A percentile compares a stretch with the other conserved stretches of the same genome.
Evolutionary conservation across 2,329 filamentous ascomycete genomes (phyloP).

Genomic region (Aureobasidium sp.): DNA sequence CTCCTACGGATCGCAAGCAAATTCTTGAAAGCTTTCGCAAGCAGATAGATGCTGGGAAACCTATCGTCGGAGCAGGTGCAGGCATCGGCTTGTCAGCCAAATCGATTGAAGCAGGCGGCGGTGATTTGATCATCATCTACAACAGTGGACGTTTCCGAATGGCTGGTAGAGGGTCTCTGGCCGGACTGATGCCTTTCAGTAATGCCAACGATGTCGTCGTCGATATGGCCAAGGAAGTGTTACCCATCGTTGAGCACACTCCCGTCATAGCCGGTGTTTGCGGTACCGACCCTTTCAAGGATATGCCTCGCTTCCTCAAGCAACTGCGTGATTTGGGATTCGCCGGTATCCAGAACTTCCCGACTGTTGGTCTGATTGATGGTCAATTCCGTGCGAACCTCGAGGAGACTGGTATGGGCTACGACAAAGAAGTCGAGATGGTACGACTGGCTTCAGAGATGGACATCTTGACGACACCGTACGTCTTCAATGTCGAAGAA

Average conservation of each 20-base stretch:
- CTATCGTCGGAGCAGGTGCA: conserved; percentile 75
- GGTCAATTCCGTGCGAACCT: conserved; percentile 72
- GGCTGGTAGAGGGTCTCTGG: conserved; percentile 74
- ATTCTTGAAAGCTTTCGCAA: conserved; percentile 62
- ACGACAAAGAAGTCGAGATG: conserved; percentile 72
- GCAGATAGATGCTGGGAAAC: conserved; percentile 60
- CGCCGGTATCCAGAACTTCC: conserved; percentile 77
- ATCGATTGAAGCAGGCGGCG: conserved; percentile 72
- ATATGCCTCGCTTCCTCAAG: conserved; percentile 65
- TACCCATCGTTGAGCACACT: conserved; percentile 69
- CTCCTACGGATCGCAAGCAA: conserved; percentile 62
- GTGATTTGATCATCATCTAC: conserved; percentile 77
- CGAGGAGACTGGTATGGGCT: conserved; percentile 79
- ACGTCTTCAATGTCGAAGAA: conserved; percentile 72
- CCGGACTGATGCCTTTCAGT: conserved; percentile 76
- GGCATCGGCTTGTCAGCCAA: conserved; percentile 77
- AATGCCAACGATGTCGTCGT: conserved; percentile 76
- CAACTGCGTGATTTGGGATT: conserved; percentile 71
- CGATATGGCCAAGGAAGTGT: conserved; percentile 74
- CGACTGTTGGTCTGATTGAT: conserved; percentile 76
- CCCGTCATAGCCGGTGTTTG: conserved; percentile 78
- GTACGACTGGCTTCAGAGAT: conserved; percentile 64
- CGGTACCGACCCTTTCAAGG: conserved; percentile 73
- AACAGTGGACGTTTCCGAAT: conserved; percentile 78
- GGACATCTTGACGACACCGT: conserved; percentile 73